A percentile compares a stretch with the other conserved stretches of the same genome.
Conservation (phyloP, 768 basidiomycete species). For the Fibroporia radiculosa region DNA sequence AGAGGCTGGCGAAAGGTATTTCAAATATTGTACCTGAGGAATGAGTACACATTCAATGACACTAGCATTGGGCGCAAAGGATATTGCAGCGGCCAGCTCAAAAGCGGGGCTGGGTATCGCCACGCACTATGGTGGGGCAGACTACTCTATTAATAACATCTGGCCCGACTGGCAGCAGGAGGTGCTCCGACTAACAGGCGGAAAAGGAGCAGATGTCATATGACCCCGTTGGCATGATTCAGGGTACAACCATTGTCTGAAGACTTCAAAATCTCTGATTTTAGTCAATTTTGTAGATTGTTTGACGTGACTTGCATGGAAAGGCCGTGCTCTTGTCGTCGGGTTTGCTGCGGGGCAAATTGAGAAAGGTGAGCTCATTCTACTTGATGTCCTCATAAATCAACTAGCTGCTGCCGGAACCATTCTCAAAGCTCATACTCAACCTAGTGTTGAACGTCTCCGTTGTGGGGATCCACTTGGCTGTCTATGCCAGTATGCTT, state of each 20-base stretch:
- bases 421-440: conserved; percentile 53
- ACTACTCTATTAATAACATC: conserved; percentile 75
- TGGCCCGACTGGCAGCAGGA: conserved; percentile 82
- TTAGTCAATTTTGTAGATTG: too few relatives aligned
- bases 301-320: conserved; percentile 91
- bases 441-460: conserved; percentile 46
- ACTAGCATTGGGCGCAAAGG: conserved; percentile 80
- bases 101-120: conserved; percentile 73
- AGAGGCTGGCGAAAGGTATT: conserved; percentile 86
- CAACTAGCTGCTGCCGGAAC: background rate
- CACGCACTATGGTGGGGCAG: conserved; percentile 71
- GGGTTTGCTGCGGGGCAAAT: conserved; percentile 85
- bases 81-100: conserved; percentile 89
- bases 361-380: conserved; percentile 51
- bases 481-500: conserved; percentile 59
- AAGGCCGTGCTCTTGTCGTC: conserved; percentile 84
- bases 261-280: too few relatives aligned
- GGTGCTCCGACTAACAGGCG: conserved; percentile 74
- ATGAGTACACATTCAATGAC: background rate
- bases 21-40: background rate
- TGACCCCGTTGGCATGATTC: conserved; percentile 79
- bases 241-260: too few relatives aligned
- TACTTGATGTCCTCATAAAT: background rate
- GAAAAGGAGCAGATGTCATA: conserved; percentile 83
- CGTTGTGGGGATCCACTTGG: conserved; percentile 83